Base-by-base conservation (phyloP, 2,329 filamentous ascomycete genomes). In the Fusarium domesticum region DNA sequence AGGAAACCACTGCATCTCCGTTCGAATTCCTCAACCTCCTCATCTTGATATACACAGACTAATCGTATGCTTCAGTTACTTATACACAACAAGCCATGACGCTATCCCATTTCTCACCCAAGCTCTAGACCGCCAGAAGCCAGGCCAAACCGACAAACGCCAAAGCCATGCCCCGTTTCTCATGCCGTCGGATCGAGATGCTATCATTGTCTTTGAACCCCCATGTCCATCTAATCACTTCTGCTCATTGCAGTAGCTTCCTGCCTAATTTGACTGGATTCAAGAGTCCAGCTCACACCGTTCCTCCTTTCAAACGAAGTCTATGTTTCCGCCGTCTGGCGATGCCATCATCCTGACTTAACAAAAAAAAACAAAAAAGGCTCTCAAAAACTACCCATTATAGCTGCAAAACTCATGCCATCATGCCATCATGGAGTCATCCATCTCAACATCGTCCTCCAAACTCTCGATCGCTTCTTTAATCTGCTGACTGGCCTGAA, bases 401-500 rank as follows among this genome's bases (percentile, higher is more conserved):
- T 54, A 53, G 48, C 46, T 39, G 46, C 48, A 53, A 53, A 52
- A 41, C 47, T 59, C 57, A 48, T 65, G 60, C 55, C 49, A 53
- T 77, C 68, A 80, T 69, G 69, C 70, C 68, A 80, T 80, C 74
- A 82, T 81, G 48, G 78, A 81, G 63, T 83, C 80, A 50, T 83
- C 78, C 67, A 87, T 82, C 44, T 83, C 79, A 45, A 87, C 83
- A 48, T 88, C 85, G 44, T 90, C 85, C 60, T 95, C 89, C 45
- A 97, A 78, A 58, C 84, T 85, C 72, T 97, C 92, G 71, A 98
- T 96, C 15, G 89, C 90, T 65, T 96, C 90, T 70, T 97, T 98
- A 69, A 98, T 96, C 66, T 90, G 86, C 51, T 88, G 85, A 54
- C 89, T 90, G 58, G 92, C 89, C 91, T 96, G 15, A 31, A 16